phyloP scores from a whole-genome alignment of 2,329 filamentous ascomycete species.

The Hypoxylon sp. region DNA sequence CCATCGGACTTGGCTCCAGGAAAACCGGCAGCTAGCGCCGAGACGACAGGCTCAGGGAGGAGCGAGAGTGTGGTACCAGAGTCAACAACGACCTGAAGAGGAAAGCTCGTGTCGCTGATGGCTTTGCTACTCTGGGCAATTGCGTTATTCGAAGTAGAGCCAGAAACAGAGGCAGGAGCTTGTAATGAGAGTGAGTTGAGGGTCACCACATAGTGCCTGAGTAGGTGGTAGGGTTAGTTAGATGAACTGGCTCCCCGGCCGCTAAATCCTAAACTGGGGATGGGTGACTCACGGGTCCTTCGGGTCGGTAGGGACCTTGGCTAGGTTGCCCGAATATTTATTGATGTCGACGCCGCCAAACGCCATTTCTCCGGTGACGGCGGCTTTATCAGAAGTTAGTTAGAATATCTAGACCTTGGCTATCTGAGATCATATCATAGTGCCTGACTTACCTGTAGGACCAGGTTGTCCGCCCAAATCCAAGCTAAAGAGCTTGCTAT shows the following conservation, averaged over 20 bases:
- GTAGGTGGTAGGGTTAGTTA: constrained; percentile 1
- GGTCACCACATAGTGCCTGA: constrained; percentile 51
- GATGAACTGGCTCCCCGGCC: neutral
- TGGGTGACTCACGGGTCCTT: constrained; percentile 51
- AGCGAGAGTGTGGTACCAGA: constrained; percentile 66
- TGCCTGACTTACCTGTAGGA: constrained; percentile 47
- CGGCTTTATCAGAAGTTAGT: constrained; percentile 51
- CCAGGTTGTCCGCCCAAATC: constrained; percentile 60
- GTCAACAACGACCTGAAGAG: constrained; percentile 65
- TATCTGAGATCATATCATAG: neutral
- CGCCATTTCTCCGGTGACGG: constrained; percentile 64
- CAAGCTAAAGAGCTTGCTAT: constrained; percentile 66
- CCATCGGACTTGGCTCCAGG: constrained; percentile 57
- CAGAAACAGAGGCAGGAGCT: constrained; percentile 28
- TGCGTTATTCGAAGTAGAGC: constrained; percentile 3
- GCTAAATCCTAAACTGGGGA: neutral
- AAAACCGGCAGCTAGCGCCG: constrained; percentile 61
- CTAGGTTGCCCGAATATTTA: constrained; percentile 65
- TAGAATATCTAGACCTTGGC: neutral
- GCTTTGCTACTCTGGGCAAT: constrained; percentile 14
- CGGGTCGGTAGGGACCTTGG: constrained; percentile 60
- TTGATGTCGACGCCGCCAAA: constrained; percentile 68
- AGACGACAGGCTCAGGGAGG: constrained; percentile 61
- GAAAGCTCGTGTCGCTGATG: constrained; percentile 45
- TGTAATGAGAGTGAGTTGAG: constrained; percentile 47